Evolutionary conservation across 2,329 filamentous ascomycete genomes (phyloP), one percentile per base, ranked within the genome.

Genomic region (Myriosclerotinia curreyana): DNA sequence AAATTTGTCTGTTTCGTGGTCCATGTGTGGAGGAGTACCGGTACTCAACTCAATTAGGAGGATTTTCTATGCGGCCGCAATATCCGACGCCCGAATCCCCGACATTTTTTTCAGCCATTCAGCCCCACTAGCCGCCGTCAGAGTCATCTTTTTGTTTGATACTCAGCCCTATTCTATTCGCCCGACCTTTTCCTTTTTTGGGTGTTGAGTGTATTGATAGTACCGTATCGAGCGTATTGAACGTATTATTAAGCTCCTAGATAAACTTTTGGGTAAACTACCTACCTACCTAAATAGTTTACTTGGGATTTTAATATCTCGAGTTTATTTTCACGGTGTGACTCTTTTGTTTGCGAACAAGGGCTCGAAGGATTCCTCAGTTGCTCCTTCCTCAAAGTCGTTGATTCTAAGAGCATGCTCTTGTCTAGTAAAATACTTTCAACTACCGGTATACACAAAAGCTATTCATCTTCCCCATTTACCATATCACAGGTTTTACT

Each of bases 51-150:
- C 28, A 36, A 22, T 20, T 17, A 20, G 54, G 54, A 58, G 28
- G n/a, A 36, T 58, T 55, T 55, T 58, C 28, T 56, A 36, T 7
- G 54, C 54, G 54, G 54, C 54, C 54, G 54, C 54, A 58, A 36
- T 6, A 25, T 9, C 54, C 54, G 54, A 58, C 5, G 42, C 17
- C 42, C 40, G 54, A 34, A 12, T 51, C 12, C 49, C 17, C 14
- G n/a, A 28, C 48, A 15, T 50, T 28, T 28, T 7, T 54, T 22
- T 46, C 44, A 22, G 17, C 42, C 42, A 20, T 46, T 46, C 8
- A n/a, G 17, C 7, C 28, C 28, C 28, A 31, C 28, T 31, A 31
- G 28, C 28, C 28, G 28, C 28, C 28, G 28, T 31, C 3, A 31
- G 28, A 31, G 28, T 31, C 28, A 31, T 31, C 28, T 31, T 5